These are phyloP conservation scores for Histomonas meleagridis DNA, from an alignment of 208 protist genomes.

Conservation along the genomic window DNA sequence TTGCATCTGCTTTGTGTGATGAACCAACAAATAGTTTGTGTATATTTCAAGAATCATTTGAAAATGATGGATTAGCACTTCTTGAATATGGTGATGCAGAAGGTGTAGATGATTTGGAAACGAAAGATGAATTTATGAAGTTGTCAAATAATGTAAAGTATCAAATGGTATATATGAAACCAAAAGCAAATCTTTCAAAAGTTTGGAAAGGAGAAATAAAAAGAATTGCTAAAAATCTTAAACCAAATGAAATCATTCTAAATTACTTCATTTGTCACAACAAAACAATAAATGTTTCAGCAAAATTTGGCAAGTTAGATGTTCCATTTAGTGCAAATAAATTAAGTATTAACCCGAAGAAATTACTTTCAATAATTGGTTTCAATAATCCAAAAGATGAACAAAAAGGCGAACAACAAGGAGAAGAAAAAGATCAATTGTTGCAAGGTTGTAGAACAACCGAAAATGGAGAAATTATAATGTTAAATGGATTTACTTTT, in stretches of 20 bases:
- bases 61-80: neutral
- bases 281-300: neutral
- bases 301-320: neutral
- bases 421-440: too few relatives aligned
- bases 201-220: neutral
- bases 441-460: too few relatives aligned
- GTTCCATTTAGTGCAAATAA: too few relatives aligned
- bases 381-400: too few relatives aligned
- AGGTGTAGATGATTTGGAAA: neutral
- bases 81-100: neutral
- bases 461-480: too few relatives aligned
- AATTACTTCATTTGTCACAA: neutral
- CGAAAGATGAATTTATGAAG: neutral
- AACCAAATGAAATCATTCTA: neutral
- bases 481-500: too few relatives aligned
- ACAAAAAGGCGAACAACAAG: too few relatives aligned
- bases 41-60: neutral
- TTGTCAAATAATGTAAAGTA: too few relatives aligned
- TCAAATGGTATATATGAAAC: neutral
- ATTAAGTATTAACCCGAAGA: too few relatives aligned
- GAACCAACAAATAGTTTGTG: neutral
- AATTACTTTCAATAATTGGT: too few relatives aligned
- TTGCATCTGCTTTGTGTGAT: neutral
- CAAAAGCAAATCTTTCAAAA: neutral
- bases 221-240: neutral